Base-by-base conservation (phyloP, 371 early-diverging fungal genomes). In the Fennellomyces sp. region DNA sequence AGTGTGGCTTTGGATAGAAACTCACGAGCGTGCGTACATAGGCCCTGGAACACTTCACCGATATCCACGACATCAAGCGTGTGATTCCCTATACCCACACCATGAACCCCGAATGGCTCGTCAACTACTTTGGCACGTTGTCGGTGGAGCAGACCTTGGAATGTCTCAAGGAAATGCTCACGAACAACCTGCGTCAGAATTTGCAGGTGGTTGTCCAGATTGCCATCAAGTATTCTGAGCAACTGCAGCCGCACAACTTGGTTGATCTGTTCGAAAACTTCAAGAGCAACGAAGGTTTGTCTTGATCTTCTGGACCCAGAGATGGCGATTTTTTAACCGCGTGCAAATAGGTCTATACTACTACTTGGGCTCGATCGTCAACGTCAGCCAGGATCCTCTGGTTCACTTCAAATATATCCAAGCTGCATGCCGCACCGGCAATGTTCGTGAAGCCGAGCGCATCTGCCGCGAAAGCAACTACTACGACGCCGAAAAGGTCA, bases 361-460 rank as follows among this genome's bases (percentile, higher is more conserved):
- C 73, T 98, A 92, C 79, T 78, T 97, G 53, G 97, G 97, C 0
- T 88, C 97, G 0, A 87, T 96, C 42, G 97, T 97, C 68, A 97
- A 97, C 74, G 85, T 94, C 63, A 94, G 94, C 62, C 90, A 94
- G 65, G 97, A 97, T 63, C 85, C 93, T 8, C 91, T 94, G 29
- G 99, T 98, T 3, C 94, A 96, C 65, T 96, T 94, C 88, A 97
- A 95, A 81, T 98, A 97, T 72, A 98, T 98, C 60, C 95, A 97
- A 75, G 94, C 97, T 28, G 97, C 97, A 3, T 89, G 91, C 64
- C 84, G 88, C 38, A 93, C 94, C 29, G 96, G 96, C 8, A 98
- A 98, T 75, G 75, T 93, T 50, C 96, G 96, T 82, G 99, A 97
- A 72, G 97, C 97, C 13, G 99, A 98, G 76, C 90, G 97, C 45